Conservation (phyloP, 192 early-diverging fungal species). For the Mortierella antarctica region DNA sequence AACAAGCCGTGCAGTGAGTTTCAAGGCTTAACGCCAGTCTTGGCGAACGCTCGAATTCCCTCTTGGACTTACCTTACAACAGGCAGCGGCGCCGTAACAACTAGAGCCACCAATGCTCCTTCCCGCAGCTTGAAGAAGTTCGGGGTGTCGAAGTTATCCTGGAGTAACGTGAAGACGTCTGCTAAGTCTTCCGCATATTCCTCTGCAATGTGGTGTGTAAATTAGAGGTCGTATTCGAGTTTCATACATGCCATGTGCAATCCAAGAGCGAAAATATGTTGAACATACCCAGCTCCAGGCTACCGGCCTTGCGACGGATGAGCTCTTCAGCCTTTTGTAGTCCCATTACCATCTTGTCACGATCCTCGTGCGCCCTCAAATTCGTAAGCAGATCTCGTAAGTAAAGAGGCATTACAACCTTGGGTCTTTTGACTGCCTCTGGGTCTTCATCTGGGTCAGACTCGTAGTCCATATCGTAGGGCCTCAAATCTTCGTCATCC, state of each 20-base stretch:
- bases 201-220: conserved; percentile 4
- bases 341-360: conserved; percentile 39
- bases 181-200: conserved; percentile 32
- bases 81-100: conserved; percentile 20
- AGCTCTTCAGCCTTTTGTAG: conserved; percentile 28
- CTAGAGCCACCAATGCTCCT: conserved; percentile 25
- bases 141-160: conserved; percentile 27
- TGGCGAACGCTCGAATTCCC: background rate
- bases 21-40: background rate
- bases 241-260: background rate
- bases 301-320: conserved; percentile 40
- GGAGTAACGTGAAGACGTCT: background rate
- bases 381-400: conserved; percentile 24
- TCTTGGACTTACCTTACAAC: conserved; percentile 18
- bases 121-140: conserved; percentile 28
- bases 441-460: conserved; percentile 43
- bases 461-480: conserved; percentile 45
- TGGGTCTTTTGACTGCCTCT: conserved; percentile 17
- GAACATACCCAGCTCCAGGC: conserved; percentile 34
- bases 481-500: conserved; percentile 32
- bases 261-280: background rate
- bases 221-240: background rate
- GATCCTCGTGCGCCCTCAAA: conserved; percentile 41
- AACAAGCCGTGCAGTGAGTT: background rate
- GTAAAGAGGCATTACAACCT: conserved; percentile 27